Percentiles rank a stretch among this genome's conserved stretches.
These are phyloP conservation scores for Talaromyces funiculosus DNA, from an alignment of 2,329 filamentous ascomycete genomes.

Conservation along the genomic window DNA sequence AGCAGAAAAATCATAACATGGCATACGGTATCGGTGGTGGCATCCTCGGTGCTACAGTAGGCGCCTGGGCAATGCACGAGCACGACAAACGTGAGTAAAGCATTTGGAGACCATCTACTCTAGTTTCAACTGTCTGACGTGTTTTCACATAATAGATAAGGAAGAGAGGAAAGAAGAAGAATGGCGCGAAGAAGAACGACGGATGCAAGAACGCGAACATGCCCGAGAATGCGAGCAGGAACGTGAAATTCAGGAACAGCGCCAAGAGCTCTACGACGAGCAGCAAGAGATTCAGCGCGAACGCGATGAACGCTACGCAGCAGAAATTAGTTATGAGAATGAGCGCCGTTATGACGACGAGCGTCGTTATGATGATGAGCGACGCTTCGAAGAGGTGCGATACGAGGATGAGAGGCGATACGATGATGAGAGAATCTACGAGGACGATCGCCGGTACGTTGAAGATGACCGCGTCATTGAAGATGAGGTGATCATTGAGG, in stretches of 20 bases:
- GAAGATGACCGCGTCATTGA: not conserved
- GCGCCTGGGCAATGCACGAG: constrained; percentile 13
- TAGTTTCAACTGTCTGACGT: not conserved
- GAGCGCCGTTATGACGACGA: constrained; percentile 10
- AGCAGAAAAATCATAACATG: constrained; percentile 10
- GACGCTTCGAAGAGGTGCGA: not conserved
- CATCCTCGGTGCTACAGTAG: constrained; percentile 7
- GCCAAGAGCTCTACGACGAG: constrained; percentile 6
- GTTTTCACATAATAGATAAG: not conserved
- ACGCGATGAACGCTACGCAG: constrained; percentile 2
- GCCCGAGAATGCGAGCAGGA: constrained; percentile 3
- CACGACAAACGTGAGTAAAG: constrained; percentile 9
- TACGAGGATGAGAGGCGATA: not conserved
- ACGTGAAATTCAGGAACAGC: constrained; percentile 1
- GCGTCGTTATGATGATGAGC: constrained; percentile 1
- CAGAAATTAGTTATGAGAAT: not conserved
- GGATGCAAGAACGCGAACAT: not conserved
- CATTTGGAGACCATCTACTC: not conserved
- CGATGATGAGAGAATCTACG: not conserved
- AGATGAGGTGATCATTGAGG: not conserved
- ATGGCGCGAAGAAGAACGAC: constrained; percentile 9
- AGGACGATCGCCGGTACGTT: not conserved
- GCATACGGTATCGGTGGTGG: constrained; percentile 11
- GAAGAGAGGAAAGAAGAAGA: constrained; percentile 11
- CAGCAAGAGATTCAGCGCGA: constrained; percentile 6